These are phyloP conservation scores for Citrus trifoliata DNA, from an alignment of 345 rosid species.

Conservation along the genomic window DNA sequence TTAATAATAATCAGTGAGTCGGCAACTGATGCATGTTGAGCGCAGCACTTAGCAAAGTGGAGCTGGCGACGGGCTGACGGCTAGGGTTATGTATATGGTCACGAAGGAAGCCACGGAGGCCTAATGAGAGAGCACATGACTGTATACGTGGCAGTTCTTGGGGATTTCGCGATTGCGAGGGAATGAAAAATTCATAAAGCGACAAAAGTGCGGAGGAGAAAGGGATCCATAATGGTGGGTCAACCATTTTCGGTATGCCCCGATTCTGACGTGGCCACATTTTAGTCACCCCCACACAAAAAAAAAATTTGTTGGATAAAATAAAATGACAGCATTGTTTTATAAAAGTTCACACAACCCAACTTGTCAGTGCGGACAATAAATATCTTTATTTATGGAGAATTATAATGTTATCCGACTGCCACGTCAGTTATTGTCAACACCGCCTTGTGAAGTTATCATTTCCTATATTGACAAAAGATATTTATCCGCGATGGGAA, in stretches of 20 bases:
- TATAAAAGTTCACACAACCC: constrained; percentile 9
- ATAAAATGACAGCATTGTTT: constrained; percentile 13
- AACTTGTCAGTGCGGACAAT: constrained; percentile 10
- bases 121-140: neutral
- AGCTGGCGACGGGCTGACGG: constrained; percentile 46
- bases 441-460: constrained; percentile 16
- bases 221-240: constrained; percentile 39
- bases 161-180: constrained; percentile 19
- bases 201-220: constrained; percentile 21
- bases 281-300: constrained; percentile 2
- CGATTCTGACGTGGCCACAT: constrained; percentile 50
- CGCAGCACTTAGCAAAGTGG: neutral
- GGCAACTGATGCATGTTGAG: neutral
- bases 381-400: constrained; percentile 6
- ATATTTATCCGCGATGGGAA: constrained; percentile 18
- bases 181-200: constrained; percentile 14
- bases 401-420: neutral
- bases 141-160: constrained; percentile 25
- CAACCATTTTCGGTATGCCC: constrained; percentile 38
- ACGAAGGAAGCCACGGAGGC: constrained; percentile 21
- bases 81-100: constrained; percentile 33
- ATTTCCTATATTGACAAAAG: neutral
- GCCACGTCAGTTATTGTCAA: constrained; percentile 21
- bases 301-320: neutral
- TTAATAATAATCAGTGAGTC: too few relatives aligned